Conservation (phyloP, 441 rosid species). For the Breynia disticha region DNA sequence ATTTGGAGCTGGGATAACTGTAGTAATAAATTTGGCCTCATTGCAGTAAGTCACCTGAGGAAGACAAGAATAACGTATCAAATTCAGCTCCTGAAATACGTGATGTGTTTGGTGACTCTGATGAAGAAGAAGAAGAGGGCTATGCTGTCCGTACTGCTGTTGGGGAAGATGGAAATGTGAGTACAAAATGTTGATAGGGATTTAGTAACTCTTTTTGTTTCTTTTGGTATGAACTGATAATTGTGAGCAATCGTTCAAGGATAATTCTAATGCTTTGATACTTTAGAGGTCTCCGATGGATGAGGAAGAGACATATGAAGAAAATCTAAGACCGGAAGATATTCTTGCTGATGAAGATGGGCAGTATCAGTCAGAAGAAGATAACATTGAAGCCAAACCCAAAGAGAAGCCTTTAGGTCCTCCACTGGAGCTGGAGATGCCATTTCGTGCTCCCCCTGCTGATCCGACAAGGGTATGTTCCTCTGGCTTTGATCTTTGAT, state of each 20-base stretch:
- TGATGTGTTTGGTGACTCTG: constrained; percentile 96
- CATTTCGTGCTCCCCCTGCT: constrained; percentile 74
- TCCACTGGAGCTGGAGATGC: constrained; percentile 81
- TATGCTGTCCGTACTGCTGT: constrained; percentile 57
- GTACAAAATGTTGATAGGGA: constrained; percentile 19
- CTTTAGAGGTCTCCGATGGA: constrained; percentile 65
- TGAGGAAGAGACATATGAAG: constrained; percentile 71
- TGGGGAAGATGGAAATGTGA: constrained; percentile 58
- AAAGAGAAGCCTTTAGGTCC: constrained; percentile 91
- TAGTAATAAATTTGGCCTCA: constrained; percentile 11
- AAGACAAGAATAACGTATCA: constrained; percentile 49
- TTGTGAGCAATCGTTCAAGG: constrained; percentile 6
- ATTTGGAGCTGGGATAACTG: constrained; percentile 10
- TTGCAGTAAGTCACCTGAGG: constrained; percentile 47
- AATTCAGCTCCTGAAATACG: constrained; percentile 83
- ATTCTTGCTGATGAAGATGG: constrained; percentile 70
- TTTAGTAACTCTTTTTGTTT: constrained; percentile 5
- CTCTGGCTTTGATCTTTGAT: constrained; percentile 10
- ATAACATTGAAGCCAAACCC: constrained; percentile 55
- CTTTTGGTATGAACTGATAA: constrained; percentile 7
- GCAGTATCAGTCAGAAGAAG: constrained; percentile 80
- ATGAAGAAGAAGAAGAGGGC: constrained; percentile 74
- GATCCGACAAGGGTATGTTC: constrained; percentile 53
- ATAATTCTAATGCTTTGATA: constrained; percentile 13
- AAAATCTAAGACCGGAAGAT: constrained; percentile 59